Evolutionary conservation across 306 rosid species (phyloP).

Genomic region (Luffa acutangula): DNA sequence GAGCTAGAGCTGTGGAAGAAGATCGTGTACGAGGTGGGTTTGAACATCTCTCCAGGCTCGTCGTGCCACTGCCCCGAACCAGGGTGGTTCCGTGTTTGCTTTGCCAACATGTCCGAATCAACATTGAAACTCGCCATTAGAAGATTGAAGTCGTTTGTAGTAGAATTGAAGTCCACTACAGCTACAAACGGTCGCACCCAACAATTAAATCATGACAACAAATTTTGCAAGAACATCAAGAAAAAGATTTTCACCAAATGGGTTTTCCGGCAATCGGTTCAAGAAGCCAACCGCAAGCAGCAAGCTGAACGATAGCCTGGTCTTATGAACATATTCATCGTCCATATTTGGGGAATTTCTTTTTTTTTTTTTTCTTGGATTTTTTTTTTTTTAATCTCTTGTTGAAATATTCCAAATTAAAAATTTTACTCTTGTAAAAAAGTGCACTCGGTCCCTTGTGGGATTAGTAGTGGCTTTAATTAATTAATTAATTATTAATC

Average conservation of each 20-base stretch:
- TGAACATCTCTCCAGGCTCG: conserved; percentile 72
- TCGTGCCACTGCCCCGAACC: conserved; percentile 71
- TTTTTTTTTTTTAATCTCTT: neutral
- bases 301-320: conserved; percentile 17
- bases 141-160: conserved; percentile 9
- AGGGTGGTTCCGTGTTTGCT: conserved; percentile 84
- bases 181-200: neutral
- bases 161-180: neutral
- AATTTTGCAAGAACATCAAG: conserved; percentile 8
- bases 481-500: neutral
- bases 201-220: neutral
- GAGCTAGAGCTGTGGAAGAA: conserved; percentile 53
- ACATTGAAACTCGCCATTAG: conserved; percentile 22
- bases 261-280: conserved; percentile 17
- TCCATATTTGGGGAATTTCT: neutral
- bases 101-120: conserved; percentile 57
- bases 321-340: neutral
- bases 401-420: neutral
- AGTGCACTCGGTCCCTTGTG: conserved; percentile 17
- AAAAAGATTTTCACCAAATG: conserved; percentile 9
- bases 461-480: conserved; percentile 15
- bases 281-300: conserved; percentile 3
- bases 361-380: neutral
- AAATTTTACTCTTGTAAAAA: neutral
- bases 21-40: conserved; percentile 37